Evolutionary conservation across 805 yeast genomes (phyloP).

Genomic region (Pichia rugopelliculosa): DNA sequence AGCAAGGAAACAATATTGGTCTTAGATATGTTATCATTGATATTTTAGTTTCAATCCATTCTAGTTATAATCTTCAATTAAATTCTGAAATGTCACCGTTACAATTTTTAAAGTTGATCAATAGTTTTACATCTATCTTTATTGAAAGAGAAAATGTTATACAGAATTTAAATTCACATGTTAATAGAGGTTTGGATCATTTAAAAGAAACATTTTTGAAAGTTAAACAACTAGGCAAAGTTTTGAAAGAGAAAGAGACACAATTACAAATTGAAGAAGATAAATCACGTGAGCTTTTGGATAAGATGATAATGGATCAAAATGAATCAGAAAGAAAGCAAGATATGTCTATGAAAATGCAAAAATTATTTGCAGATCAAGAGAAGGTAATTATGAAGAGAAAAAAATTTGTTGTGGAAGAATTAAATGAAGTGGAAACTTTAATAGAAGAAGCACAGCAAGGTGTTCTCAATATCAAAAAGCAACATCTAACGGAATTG

Average conservation of each 20-base stretch:
- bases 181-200: constrained; percentile 65
- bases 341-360: constrained; percentile 75
- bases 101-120: constrained; percentile 44
- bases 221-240: constrained; percentile 51
- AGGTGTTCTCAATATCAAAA: constrained; percentile 89
- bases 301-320: constrained; percentile 73
- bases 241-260: constrained; percentile 45
- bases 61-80: constrained; percentile 6
- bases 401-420: constrained; percentile 46
- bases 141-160: constrained; percentile 37
- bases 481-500: constrained; percentile 84
- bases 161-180: constrained; percentile 64
- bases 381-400: constrained; percentile 53
- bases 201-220: constrained; percentile 69
- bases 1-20: constrained; percentile 6
- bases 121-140: constrained; percentile 38
- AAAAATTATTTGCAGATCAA: constrained; percentile 59
- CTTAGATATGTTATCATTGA: constrained; percentile 37
- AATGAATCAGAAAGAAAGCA: constrained; percentile 88
- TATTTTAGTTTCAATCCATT: constrained; percentile 41
- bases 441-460: constrained; percentile 74
- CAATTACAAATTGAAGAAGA: constrained; percentile 48
- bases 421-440: constrained; percentile 75
- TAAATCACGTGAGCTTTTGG: constrained; percentile 66
- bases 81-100: constrained; percentile 37